These are phyloP conservation scores for Diplotaxis tenuifolia DNA, from an alignment of 345 rosid species.

Conservation along the genomic window DNA sequence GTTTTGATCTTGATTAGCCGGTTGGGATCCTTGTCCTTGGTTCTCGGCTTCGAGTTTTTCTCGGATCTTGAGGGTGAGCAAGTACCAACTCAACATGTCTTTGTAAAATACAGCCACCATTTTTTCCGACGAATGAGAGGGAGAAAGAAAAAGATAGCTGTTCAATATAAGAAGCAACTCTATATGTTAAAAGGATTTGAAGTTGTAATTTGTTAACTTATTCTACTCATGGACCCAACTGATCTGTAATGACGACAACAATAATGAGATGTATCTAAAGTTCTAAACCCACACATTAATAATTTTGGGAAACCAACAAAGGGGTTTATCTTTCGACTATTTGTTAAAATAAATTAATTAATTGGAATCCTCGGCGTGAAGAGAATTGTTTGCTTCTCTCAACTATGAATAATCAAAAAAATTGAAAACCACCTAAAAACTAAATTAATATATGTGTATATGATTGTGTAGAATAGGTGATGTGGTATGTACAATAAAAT, in stretches of 20 bases:
- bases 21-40: conserved; percentile 20
- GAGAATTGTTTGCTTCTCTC: not conserved
- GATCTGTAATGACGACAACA: conserved; percentile 35
- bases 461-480: not conserved
- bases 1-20: conserved; percentile 4
- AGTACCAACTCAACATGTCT: conserved; percentile 43
- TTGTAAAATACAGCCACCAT: conserved; percentile 42
- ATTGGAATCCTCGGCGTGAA: not conserved
- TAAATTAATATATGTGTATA: not conserved
- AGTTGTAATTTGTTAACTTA: conserved; percentile 25
- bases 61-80: conserved; percentile 37
- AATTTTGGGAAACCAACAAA: not conserved
- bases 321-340: not conserved
- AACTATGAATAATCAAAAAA: not conserved
- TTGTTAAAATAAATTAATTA: not conserved
- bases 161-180: not conserved
- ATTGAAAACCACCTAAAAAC: not conserved
- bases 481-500: not conserved
- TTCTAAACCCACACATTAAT: not conserved
- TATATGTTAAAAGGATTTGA: conserved; percentile 15
- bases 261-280: conserved; percentile 2
- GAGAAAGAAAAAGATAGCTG: not conserved
- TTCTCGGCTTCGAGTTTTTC: conserved; percentile 30
- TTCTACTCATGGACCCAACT: conserved; percentile 31
- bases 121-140: not conserved